Conservation (phyloP, 768 basidiomycete species). For the Boletus huronensis region DNA sequence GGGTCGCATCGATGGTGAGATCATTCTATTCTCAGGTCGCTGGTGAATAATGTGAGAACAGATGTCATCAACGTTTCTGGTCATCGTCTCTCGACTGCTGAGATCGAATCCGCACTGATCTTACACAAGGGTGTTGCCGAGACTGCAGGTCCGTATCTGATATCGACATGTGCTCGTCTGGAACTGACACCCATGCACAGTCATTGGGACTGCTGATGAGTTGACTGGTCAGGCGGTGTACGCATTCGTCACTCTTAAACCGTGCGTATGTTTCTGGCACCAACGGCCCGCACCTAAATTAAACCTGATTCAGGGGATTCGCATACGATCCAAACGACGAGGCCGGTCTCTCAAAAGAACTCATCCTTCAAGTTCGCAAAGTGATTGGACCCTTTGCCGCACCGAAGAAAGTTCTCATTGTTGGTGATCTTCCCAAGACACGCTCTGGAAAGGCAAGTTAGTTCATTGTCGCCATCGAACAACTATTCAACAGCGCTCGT, state of each 20-base stretch:
- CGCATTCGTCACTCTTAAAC: slow-evolving; percentile 93
- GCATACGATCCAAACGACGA: slow-evolving; percentile 69
- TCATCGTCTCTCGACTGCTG: slow-evolving; percentile 94
- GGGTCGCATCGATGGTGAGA: slow-evolving; percentile 87
- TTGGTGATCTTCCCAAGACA: slow-evolving; percentile 88
- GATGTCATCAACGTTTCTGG: slow-evolving; percentile 99
- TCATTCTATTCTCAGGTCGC: background rate
- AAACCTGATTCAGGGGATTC: slow-evolving; percentile 61
- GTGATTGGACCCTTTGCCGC: slow-evolving; percentile 97
- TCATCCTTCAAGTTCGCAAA: slow-evolving; percentile 93
- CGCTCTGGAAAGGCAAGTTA: slow-evolving; percentile 78
- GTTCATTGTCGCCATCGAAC: background rate
- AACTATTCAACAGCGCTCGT: background rate
- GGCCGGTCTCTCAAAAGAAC: slow-evolving; percentile 72
- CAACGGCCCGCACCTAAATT: background rate
- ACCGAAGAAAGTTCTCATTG: slow-evolving; percentile 88
- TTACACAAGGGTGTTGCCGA: slow-evolving; percentile 94
- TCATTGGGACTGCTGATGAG: slow-evolving; percentile 83
- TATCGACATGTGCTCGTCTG: background rate
- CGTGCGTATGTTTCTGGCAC: slow-evolving; percentile 47
- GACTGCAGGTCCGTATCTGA: slow-evolving; percentile 58
- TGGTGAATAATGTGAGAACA: slow-evolving; percentile 25
- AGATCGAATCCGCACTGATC: slow-evolving; percentile 96
- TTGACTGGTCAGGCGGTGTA: slow-evolving; percentile 92
- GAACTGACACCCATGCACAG: slow-evolving; percentile 29